Evolutionary conservation across 192 early-diverging fungal species (phyloP), one percentile per base, ranked within the genome.

Genomic region (Coemansia sp.): DNA sequence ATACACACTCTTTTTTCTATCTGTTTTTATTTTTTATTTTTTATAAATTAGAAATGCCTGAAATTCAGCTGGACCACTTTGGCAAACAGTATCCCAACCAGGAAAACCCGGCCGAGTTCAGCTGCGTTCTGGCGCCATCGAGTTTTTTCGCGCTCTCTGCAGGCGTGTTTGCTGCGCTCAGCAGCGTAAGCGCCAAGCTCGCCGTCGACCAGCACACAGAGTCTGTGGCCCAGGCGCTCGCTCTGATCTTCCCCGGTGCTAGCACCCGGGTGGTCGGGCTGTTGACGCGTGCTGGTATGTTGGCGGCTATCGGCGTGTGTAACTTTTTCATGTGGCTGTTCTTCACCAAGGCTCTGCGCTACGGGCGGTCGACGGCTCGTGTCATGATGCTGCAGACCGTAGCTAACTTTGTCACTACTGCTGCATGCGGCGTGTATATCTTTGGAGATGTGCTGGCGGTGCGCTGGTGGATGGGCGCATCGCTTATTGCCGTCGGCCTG

Each of bases 251-350:
- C 36, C 45, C 84, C 59, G 14, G 41, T 15, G 37, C 66, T 36
- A 42, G 59, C 67, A 29, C 32, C 2, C 23, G 34, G 34, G 41
- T 44, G 23, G 68, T 70, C 50, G 69, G 59, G 23, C 23, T 65
- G 34, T 14, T 65, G 19, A 42, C 72, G 29, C 85, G 91, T 27
- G 64, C 66, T 11, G 53, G 76, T 10, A 89, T 88, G 63, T 82
- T 92, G 62, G 75, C 61, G 3, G 70, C 86, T 46, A 87, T 92
- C n/a, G 85, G 90, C 29, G 75, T 78, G 14, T 90, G 88, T 50
- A 95, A 95, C 67, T 86, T 90, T 4, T 62, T 88, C 60, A 97
- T 97, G 95, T 97, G 95, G 95, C 87, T 88, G 3, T 77, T 88
- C 3, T 94, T 95, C 66, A 93, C 95, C 46, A 92, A 92, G 62